These are phyloP conservation scores for Penicillium samsonianum DNA, from an alignment of 495 filamentous ascomycete genomes.

Conservation along the genomic window DNA sequence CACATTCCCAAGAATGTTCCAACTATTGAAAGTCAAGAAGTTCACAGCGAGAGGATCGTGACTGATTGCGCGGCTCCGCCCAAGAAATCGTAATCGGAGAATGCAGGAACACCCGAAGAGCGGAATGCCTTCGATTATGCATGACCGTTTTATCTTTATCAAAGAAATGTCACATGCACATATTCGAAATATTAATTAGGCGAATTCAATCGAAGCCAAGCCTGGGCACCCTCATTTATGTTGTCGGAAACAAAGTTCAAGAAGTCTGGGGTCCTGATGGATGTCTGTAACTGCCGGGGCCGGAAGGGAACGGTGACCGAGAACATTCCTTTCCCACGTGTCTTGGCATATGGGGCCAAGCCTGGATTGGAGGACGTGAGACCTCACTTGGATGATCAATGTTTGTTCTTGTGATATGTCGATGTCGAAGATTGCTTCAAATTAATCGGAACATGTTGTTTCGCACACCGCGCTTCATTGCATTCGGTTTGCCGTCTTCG, in stretches of 20 bases:
- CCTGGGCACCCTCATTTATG: neutral
- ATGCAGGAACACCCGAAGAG: constrained; percentile 11
- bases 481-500: constrained; percentile 70
- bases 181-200: neutral
- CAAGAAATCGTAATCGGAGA: constrained; percentile 18
- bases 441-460: constrained; percentile 79
- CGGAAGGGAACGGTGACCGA: neutral
- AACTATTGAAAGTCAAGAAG: neutral
- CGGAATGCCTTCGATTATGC: constrained; percentile 13
- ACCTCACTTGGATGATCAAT: neutral
- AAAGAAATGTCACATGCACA: neutral
- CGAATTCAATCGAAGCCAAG: neutral
- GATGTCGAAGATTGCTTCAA: constrained; percentile 28
- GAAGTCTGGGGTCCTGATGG: neutral
- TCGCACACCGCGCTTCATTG: constrained; percentile 76
- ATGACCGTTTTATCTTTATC: neutral
- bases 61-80: constrained; percentile 19
- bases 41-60: neutral
- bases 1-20: neutral
- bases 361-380: neutral
- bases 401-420: neutral
- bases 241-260: neutral
- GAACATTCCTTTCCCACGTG: neutral
- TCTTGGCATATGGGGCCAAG: constrained; percentile 2
- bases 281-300: neutral